Evolutionary conservation across 441 rosid genomes (phyloP), one percentile per base, ranked within the genome.

Genomic region (Rhodomyrtus psidioides): DNA sequence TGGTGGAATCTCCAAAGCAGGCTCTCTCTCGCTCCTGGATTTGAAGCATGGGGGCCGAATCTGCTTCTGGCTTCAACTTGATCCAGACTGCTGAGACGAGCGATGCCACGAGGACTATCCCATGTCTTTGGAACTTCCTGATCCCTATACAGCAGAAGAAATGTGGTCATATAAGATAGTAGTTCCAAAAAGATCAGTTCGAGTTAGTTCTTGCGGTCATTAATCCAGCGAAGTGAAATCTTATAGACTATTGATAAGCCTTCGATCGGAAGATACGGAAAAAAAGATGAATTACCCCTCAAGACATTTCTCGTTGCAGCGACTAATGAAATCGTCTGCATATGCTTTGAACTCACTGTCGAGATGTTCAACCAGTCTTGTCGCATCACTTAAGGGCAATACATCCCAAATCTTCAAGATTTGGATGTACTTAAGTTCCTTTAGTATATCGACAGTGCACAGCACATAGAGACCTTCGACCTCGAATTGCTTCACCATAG

Each of bases 1-100:
- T 92, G 81, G 88, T 92, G 91, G 91, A 92, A 94, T 83, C 92
- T 94, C n/a, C 91, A 82, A 82, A 92, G 58, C 86, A 92, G 86
- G 83, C 94, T 90, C 16, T 91, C 95, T 56, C 88, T 89, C 84
- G 89, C 93, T 86, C 89, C 88, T 5, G 92, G 87, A 46, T 90
- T 90, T 34, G 83, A 87, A 81, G 83, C 62, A 55, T 34, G 10
- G 6, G 27, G 21, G 34, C 26, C 82, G 9, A 82, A 42, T 82
- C 51, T 85, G 59, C 75, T 83, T 15, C 86, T 86, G 3, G 7
- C 2, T 60, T 89, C 87, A 83, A 8, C 60, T 51, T 84, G 57
- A 49, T 60, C 30, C 70, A 65, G 54, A 76, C 85, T 62, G 86
- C 86, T 87, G 46, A 27, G 51, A 34, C 89, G 86, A 79, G 82